Base-by-base conservation (phyloP, 306 rosid genomes). In the Citrullus mucosospermus region DNA sequence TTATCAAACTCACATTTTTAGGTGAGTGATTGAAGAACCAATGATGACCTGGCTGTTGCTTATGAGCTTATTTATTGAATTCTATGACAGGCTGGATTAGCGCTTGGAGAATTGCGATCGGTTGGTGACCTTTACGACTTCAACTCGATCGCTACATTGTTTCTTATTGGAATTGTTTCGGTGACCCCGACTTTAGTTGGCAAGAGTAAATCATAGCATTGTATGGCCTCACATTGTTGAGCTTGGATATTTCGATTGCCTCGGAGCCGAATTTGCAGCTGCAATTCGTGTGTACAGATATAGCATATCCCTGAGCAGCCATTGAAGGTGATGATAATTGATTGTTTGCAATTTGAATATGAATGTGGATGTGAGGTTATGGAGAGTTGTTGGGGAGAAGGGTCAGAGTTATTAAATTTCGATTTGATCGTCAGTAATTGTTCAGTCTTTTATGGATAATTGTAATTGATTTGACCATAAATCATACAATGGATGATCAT, bases 121-220 rank as follows among this genome's bases (percentile, higher is more conserved):
- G 15, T 95, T 41, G 92, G 93, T 12, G 97, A 95, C 85, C 97
- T 95, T 51, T 92, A 95, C 58, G 99, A 95, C 86, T 90, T 92
- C 92, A 90, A 90, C 81, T 95, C 99, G 48, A 83, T 92, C 46
- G 99, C 99, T 14, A 95, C 99, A 0, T 74, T 95, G 76, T 92
- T 92, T 85, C 80, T 92, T 81, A 95, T 95, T 17, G 99, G 99
- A 54, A 22, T 88, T 50, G 92, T 92, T 59, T 89, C 97, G 36
- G 82, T 95, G 43, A 87, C 97, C 10, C 99, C 99, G 6, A 95
- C 97, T 0, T 78, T 95, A 61, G 88, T 92, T 63, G 85, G 87
- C 85, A 93, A 91, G 87, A 81, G 41, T n/a, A 88, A 90, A 56
- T 79, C 92, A 34, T 92, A 84, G 89, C 80, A 41, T 46, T 65